A percentile compares a stretch with the other conserved stretches of the same genome.
Conservation (phyloP, 2,329 filamentous ascomycete genomes). For the Paraphoma chrysanthemicola region DNA sequence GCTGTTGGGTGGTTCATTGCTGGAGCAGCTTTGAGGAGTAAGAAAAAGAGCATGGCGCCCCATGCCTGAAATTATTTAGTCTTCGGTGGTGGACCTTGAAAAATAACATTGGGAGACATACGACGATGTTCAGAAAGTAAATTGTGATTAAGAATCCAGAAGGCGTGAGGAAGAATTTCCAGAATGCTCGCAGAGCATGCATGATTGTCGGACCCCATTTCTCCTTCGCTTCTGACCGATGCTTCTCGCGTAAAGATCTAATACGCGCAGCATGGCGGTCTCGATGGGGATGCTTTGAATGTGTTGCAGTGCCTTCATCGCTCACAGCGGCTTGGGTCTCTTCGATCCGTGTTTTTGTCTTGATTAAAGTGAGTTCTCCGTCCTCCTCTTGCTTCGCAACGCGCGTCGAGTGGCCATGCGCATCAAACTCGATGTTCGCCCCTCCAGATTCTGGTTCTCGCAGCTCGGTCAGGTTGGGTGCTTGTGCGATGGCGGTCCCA, state of each 20-base stretch:
- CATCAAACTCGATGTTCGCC: constrained; percentile 26
- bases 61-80: constrained; percentile 70
- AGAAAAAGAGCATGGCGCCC: constrained; percentile 88
- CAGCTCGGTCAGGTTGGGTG: constrained; percentile 52
- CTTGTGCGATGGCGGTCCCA: constrained; percentile 47
- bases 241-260: constrained; percentile 37
- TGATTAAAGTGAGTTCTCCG: constrained; percentile 10
- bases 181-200: constrained; percentile 67
- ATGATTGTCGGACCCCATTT: constrained; percentile 63
- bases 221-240: constrained; percentile 24
- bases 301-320: neutral
- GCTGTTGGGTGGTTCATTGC: constrained; percentile 76
- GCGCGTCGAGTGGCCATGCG: constrained; percentile 19
- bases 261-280: neutral
- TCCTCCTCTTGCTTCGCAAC: constrained; percentile 21
- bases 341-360: constrained; percentile 12
- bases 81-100: too few species aligned
- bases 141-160: constrained; percentile 78
- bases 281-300: constrained; percentile 4
- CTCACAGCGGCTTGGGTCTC: neutral
- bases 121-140: constrained; percentile 79
- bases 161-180: constrained; percentile 76
- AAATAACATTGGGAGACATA: too few species aligned
- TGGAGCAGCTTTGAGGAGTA: constrained; percentile 77
- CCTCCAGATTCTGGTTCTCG: constrained; percentile 18